Evolutionary conservation across 1,139 yeast species (phyloP).

Genomic region (Sugiyamaella novakii): DNA sequence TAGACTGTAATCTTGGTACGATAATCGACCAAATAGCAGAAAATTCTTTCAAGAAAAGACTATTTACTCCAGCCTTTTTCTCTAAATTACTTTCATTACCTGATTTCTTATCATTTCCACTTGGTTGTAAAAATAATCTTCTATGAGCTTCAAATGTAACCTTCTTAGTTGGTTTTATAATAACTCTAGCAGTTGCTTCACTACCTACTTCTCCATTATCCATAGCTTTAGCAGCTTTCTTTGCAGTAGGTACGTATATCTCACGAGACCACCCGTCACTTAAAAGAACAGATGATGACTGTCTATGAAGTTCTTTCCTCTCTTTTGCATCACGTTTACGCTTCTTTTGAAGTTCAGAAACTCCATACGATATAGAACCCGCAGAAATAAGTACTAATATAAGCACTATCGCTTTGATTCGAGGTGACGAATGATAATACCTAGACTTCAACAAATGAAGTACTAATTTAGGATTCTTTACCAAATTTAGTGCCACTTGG

Average conservation of each 20-base stretch:
- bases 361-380: conserved; percentile 16
- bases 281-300: conserved; percentile 34
- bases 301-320: conserved; percentile 31
- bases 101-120: conserved; percentile 40
- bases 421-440: conserved; percentile 5
- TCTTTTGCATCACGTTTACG: conserved; percentile 15
- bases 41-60: conserved; percentile 72
- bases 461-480: conserved; percentile 15
- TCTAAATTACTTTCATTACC: conserved; percentile 23
- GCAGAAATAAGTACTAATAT: conserved; percentile 1
- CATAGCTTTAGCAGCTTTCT: neutral
- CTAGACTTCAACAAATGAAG: conserved; percentile 8
- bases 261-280: conserved; percentile 38
- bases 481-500: conserved; percentile 11
- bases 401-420: conserved; percentile 12
- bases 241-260: conserved; percentile 50
- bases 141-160: conserved; percentile 72
- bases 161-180: conserved; percentile 59
- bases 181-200: conserved; percentile 46
- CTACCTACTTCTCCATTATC: conserved; percentile 15
- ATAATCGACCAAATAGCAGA: conserved; percentile 78
- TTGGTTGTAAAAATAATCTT: conserved; percentile 58
- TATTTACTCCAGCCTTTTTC: conserved; percentile 46
- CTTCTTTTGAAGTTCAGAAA: conserved; percentile 10
- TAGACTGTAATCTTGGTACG: conserved; percentile 71